Base-by-base conservation (phyloP, 441 rosid species). In the Brassica hybrid region DNA sequence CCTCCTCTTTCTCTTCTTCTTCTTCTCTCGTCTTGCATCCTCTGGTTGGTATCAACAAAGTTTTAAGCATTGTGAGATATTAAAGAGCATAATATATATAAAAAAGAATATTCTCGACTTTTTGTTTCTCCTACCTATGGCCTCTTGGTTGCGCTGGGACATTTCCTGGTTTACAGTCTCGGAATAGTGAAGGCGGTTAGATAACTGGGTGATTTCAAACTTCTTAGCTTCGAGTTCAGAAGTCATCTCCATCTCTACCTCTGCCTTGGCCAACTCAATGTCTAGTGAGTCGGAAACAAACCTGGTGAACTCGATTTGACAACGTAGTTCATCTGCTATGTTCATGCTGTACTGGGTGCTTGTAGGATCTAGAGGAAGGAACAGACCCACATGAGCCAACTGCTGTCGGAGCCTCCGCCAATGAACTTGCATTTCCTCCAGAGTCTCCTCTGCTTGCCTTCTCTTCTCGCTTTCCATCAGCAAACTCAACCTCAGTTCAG, bases 141-240 rank as follows among this genome's bases (percentile, higher is more conserved):
- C 87, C 83, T 88, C 93, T 83, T 91, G 97, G 81, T 88, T 91
- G 82, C 92, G 83, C 50, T 87, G 93, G 71, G 86, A 87, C 94
- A 91, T 87, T 76, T 91, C 97, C 21, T 57, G 89, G 81, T 91
- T 91, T 50, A 91, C 85, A 60, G 88, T 86, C 84, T 90, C 94
- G 50, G 87, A 91, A 84, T 88, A 87, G 64, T 81, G 89, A 72
- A 91, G 90, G 17, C 97, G 88, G 68, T 91, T 90, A 57, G 70
- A 75, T 58, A 91, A 79, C 11, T 90, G 89, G 16, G 86, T 81
- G 77, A 91, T 87, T 84, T 91, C 97, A 84, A 90, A 87, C 83
- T 88, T 88, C 87, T 91, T 91, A 45, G 85, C 82, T 68, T 86
- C 86, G 63, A 88, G 67, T 74, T 76, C 85, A 67, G 85, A 75